phyloP scores from a whole-genome alignment of 2,329 filamentous ascomycete genomes.

The Xylariaceae sp. region DNA sequence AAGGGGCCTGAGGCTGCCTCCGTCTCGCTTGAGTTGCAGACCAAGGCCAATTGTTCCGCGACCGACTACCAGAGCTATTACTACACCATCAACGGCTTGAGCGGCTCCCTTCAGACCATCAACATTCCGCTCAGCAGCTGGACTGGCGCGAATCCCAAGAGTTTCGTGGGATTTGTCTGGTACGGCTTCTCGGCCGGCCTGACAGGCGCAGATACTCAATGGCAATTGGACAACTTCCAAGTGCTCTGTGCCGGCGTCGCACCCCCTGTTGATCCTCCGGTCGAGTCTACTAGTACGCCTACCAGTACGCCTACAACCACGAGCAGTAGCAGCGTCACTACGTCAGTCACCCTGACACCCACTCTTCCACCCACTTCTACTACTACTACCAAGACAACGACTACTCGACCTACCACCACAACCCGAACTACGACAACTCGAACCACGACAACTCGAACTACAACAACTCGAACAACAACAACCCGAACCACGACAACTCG shows the following conservation, averaged over 20 bases:
- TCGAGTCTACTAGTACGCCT: slow-evolving; percentile 5
- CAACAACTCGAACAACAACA: slow-evolving; percentile 10
- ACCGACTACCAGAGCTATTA: slow-evolving; percentile 49
- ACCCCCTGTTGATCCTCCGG: slow-evolving; percentile 25
- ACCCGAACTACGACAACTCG: slow-evolving; percentile 14
- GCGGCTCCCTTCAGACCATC: slow-evolving; percentile 56
- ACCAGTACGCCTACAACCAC: neutral
- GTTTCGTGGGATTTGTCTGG: slow-evolving; percentile 53
- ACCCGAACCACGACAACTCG: slow-evolving; percentile 1
- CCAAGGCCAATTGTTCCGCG: slow-evolving; percentile 30
- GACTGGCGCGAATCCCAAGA: slow-evolving; percentile 56
- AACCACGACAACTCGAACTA: slow-evolving; percentile 2
- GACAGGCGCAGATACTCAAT: slow-evolving; percentile 46
- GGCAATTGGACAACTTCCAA: slow-evolving; percentile 57
- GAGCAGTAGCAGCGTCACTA: no score
- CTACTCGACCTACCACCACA: neutral
- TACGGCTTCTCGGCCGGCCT: slow-evolving; percentile 42
- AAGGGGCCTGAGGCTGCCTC: slow-evolving; percentile 42
- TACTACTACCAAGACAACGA: neutral
- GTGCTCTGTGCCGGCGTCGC: slow-evolving; percentile 48
- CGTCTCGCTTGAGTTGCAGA: slow-evolving; percentile 41
- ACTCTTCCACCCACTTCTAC: neutral
- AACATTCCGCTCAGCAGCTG: slow-evolving; percentile 56
- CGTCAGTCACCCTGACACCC: no score
- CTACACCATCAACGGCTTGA: slow-evolving; percentile 53